Evolutionary conservation across 1,139 yeast genomes (phyloP).

Genomic region (Debaryomycetaceae sp.): DNA sequence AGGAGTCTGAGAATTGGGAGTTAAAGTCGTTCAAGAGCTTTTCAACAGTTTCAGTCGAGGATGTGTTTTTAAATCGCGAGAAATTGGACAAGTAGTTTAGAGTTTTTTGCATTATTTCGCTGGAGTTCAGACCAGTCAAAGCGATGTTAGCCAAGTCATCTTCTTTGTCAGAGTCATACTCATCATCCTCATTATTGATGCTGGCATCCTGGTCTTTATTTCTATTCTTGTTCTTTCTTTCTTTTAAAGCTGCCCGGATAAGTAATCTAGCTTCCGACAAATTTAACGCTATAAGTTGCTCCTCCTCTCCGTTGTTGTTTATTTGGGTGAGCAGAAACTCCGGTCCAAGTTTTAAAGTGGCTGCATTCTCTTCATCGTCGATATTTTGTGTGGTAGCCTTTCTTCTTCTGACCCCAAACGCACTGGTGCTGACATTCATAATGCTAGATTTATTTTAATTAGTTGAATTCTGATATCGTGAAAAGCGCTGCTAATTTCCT

Average conservation of each 20-base stretch:
- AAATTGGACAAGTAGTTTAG: constrained; percentile 82
- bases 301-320: constrained; percentile 75
- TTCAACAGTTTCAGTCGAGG: constrained; percentile 92
- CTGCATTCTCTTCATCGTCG: constrained; percentile 87
- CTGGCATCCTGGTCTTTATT: constrained; percentile 8
- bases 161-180: constrained; percentile 48
- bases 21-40: constrained; percentile 71
- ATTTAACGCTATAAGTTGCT: constrained; percentile 79
- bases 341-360: constrained; percentile 82
- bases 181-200: constrained; percentile 29
- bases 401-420: constrained; percentile 76
- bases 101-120: constrained; percentile 83
- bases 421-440: constrained; percentile 89
- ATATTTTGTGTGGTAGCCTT: constrained; percentile 57
- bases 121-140: constrained; percentile 59
- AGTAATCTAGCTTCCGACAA: constrained; percentile 85
- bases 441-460: constrained; percentile 1
- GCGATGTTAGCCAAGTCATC: constrained; percentile 67
- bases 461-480: no score
- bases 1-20: constrained; percentile 51
- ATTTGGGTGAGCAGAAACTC: constrained; percentile 83
- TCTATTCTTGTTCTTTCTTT: constrained; percentile 48
- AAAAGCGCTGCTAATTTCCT: no score
- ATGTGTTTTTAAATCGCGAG: constrained; percentile 87
- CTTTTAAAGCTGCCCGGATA: constrained; percentile 85